Percentiles rank a stretch among this genome's conserved stretches.
phyloP scores from a whole-genome alignment of 768 basidiomycete genomes.

The Tremella yokohamensis region DNA sequence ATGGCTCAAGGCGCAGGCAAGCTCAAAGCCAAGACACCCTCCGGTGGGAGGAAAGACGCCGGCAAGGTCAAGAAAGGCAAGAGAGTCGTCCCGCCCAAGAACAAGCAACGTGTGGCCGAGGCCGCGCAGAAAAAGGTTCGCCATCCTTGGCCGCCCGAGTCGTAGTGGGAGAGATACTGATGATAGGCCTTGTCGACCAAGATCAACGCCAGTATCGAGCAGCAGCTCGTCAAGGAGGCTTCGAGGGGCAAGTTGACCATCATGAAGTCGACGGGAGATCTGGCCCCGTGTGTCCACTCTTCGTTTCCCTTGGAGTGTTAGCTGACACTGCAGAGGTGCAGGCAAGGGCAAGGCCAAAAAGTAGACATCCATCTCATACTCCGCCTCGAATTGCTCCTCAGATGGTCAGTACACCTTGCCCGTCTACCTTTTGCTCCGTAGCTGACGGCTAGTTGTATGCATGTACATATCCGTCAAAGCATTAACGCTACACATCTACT shows the following conservation, averaged over 20 bases:
- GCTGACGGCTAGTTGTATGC: conserved; percentile 3
- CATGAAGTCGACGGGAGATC: conserved; percentile 60
- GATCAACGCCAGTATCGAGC: conserved; percentile 86
- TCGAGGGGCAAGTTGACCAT: conserved; percentile 86
- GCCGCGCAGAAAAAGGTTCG: conserved; percentile 72
- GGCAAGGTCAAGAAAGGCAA: conserved; percentile 73
- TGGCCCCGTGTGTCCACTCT: conserved; percentile 29
- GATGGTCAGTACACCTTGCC: conserved; percentile 1
- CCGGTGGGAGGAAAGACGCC: conserved; percentile 58
- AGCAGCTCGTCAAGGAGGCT: conserved; percentile 83
- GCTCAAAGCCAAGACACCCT: conserved; percentile 6
- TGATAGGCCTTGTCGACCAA: conserved; percentile 67
- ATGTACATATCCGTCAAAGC: not conserved
- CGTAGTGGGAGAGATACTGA: not conserved
- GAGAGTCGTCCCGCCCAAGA: conserved; percentile 76
- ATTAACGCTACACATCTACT: not conserved
- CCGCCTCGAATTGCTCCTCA: not conserved
- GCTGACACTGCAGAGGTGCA: conserved; percentile 16
- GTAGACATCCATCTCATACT: conserved; percentile 14
- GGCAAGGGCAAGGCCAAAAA: conserved; percentile 34
- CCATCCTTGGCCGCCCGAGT: not conserved
- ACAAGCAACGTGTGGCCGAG: conserved; percentile 66
- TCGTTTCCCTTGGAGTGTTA: not conserved
- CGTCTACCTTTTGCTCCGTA: not conserved
- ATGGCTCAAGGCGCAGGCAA: conserved; percentile 23